Evolutionary conservation across 2,329 filamentous ascomycete species (phyloP), one percentile per base, ranked within the genome.

Genomic region (Pyricularia sp.): DNA sequence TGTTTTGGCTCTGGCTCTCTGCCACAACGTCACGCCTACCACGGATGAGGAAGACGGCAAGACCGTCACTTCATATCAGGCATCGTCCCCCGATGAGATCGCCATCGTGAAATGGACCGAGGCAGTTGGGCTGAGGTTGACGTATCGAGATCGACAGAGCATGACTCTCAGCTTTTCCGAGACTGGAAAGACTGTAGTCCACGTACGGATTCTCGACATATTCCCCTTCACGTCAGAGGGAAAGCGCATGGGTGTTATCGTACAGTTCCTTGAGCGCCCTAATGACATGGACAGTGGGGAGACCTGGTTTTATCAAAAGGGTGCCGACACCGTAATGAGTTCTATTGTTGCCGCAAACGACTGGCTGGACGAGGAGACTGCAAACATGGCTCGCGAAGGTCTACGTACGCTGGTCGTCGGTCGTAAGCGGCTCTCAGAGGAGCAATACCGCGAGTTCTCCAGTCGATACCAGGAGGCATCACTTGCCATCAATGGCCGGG

Each of bases 281-380:
- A 79, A 81, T 0, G 79, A 81, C 58, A 79, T 87, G 12, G 82
- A 84, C 12, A 83, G 84, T 65, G 89, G 91, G 17, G 94, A 98
- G 76, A 94, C 98, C 33, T 97, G 94, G 92, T 99, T 99, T 80
- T 98, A 94, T 76, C 94, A 99, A 75, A 99, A 99, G 79, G 95
- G 95, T 71, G 96, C 95, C 2, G 96, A 99, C 77, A 98, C 95
- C 0, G 94, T 99, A 72, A 99, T 99, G 96, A 88, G 90, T n/a
- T 86, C 90, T 3, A 98, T 99, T 72, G 95, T 99, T 50, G 92
- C 91, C 9, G 88, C 94, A 23, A 99, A 98, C 76, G 95, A 99
- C 81, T 99, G 95, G 96, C 88, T 99, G 0, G 95, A 99, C 73
- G 95, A 99, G 78, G 95, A 99, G 78, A 98, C 95, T 0, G 92